phyloP scores from a whole-genome alignment of 306 rosid species.

The Begonia fuchsioides region DNA sequence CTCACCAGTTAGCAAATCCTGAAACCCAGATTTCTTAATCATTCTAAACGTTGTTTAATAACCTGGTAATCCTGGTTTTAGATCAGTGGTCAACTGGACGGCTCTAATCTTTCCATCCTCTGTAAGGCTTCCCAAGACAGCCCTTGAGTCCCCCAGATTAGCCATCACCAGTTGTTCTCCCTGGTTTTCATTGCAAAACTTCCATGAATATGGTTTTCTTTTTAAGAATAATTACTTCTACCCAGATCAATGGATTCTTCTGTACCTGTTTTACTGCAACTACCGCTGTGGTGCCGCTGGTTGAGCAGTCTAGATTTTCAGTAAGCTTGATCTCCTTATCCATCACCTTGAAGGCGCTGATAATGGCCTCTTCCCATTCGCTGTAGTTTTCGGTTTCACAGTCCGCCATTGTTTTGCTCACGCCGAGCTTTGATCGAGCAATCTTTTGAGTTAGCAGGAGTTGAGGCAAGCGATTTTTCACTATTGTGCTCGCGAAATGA shows the following conservation, averaged over 20 bases:
- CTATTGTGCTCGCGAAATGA: constrained; percentile 45
- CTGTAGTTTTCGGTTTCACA: constrained; percentile 10
- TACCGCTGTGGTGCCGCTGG: constrained; percentile 67
- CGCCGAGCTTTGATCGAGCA: constrained; percentile 7
- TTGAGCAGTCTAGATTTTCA: constrained; percentile 36
- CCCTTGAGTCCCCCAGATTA: constrained; percentile 80
- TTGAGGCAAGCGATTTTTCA: constrained; percentile 25
- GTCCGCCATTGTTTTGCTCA: neutral
- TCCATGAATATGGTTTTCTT: neutral
- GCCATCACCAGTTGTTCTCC: constrained; percentile 48
- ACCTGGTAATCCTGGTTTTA: constrained; percentile 61
- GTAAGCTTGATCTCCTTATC: constrained; percentile 55
- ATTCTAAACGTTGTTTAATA: neutral
- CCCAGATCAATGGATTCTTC: neutral
- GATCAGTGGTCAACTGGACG: constrained; percentile 56
- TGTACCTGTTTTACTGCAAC: constrained; percentile 41
- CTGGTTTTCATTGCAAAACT: constrained; percentile 16
- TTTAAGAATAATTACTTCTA: neutral
- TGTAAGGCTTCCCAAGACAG: constrained; percentile 42
- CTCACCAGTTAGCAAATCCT: neutral
- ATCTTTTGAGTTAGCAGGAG: constrained; percentile 28
- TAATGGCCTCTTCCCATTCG: constrained; percentile 31
- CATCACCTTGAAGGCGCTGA: constrained; percentile 47
- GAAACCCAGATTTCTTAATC: neutral
- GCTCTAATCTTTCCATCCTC: constrained; percentile 24